Conservation (phyloP, 768 basidiomycete genomes). For the Termitomyces sp. region DNA sequence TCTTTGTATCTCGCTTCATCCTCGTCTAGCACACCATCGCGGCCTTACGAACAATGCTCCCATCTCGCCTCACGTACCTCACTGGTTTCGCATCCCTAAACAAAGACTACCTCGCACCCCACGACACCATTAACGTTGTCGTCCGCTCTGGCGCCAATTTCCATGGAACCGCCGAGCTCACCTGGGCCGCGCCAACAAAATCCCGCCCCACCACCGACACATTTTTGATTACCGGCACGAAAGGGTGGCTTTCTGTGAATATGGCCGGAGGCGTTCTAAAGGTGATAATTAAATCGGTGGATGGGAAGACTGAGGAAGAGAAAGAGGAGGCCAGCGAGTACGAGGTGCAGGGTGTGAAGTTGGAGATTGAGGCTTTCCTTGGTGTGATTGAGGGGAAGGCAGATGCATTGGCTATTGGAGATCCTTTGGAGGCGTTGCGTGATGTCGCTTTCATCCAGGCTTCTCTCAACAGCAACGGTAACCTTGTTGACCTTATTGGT, state of each 20-base stretch:
- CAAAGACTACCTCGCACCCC: constrained; percentile 69
- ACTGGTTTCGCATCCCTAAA: constrained; percentile 68
- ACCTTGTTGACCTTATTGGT: constrained; percentile 1
- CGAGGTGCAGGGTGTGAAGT: constrained; percentile 48
- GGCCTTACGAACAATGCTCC: constrained; percentile 59
- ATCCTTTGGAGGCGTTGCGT: constrained; percentile 59
- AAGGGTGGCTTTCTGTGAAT: constrained; percentile 58
- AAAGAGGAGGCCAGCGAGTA: constrained; percentile 52
- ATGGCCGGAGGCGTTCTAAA: constrained; percentile 32
- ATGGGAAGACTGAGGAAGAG: constrained; percentile 42
- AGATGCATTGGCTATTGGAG: constrained; percentile 49
- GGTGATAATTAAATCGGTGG: constrained; percentile 37
- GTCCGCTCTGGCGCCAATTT: constrained; percentile 47
- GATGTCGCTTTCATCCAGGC: constrained; percentile 85
- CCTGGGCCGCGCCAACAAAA: constrained; percentile 55
- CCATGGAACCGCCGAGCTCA: constrained; percentile 63
- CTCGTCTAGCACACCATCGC: constrained; percentile 60
- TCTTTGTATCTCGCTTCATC: constrained; percentile 6
- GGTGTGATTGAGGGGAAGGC: constrained; percentile 48
- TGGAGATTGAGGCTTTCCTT: constrained; percentile 61
- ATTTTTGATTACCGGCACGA: constrained; percentile 58
- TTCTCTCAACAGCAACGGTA: constrained; percentile 19
- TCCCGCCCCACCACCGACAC: constrained; percentile 35
- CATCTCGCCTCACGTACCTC: constrained; percentile 50
- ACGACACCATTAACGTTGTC: constrained; percentile 72